Conservation (phyloP, 2,329 filamentous ascomycete genomes). For the Colletotrichum truncatum region DNA sequence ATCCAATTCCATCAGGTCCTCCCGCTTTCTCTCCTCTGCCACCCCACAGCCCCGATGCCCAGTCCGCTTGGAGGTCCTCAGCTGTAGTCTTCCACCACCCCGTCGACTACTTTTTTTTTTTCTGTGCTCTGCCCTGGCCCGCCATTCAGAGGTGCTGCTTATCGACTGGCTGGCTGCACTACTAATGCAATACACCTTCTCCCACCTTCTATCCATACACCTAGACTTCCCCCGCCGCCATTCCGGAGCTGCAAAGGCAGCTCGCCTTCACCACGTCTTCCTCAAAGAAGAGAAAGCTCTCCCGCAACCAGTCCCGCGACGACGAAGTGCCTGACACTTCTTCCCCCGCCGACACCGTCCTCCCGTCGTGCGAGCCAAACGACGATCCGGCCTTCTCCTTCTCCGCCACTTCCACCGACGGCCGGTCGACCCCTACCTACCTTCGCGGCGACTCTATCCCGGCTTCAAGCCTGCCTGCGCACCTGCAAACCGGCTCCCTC, state of each 20-base stretch:
- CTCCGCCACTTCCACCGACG: conserved; percentile 46
- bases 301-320: conserved; percentile 53
- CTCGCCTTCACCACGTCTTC: conserved; percentile 78
- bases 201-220: background rate
- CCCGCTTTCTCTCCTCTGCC: conserved; percentile 12
- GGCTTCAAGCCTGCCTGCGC: conserved; percentile 61
- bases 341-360: conserved; percentile 55
- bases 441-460: conserved; percentile 44
- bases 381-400: conserved; percentile 62
- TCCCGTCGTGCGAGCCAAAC: conserved; percentile 63
- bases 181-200: conserved; percentile 25
- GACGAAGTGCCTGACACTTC: conserved; percentile 44
- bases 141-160: background rate
- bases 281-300: conserved; percentile 77
- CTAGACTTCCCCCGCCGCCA: conserved; percentile 14
- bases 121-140: conserved; percentile 7
- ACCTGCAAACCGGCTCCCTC: conserved; percentile 56
- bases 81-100: conserved; percentile 22
- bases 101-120: background rate
- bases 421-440: conserved; percentile 35
- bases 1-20: conserved; percentile 14
- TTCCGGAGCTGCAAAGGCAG: conserved; percentile 69
- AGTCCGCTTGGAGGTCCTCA: conserved; percentile 22
- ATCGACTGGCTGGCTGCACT: conserved; percentile 6
- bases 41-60: conserved; percentile 25